These are phyloP conservation scores for Saksenaea vasiformis DNA, from an alignment of 371 early-diverging fungal species.

Conservation along the genomic window DNA sequence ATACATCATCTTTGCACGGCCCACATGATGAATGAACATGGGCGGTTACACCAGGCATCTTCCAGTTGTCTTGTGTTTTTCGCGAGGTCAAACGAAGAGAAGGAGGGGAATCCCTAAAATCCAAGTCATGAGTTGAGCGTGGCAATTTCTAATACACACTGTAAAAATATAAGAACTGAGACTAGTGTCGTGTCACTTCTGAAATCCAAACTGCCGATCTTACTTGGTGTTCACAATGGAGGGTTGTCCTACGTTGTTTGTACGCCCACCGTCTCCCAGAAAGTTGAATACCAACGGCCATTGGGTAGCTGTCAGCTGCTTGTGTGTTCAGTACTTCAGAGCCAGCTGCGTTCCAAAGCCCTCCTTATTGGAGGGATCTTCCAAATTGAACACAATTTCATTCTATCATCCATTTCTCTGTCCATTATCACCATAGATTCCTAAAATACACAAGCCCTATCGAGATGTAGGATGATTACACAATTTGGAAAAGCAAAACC, in stretches of 20 bases:
- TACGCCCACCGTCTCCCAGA: conserved; percentile 52
- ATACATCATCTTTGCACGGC: neutral
- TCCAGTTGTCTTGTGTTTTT: neutral
- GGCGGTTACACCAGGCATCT: neutral
- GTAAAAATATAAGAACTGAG: neutral
- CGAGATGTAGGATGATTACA: neutral
- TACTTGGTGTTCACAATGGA: conserved; percentile 56
- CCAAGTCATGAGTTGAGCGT: conserved; percentile 51
- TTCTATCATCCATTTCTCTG: conserved; percentile 59
- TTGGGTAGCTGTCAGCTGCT: conserved; percentile 36
- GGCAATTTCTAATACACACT: conserved; percentile 22
- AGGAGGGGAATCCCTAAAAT: neutral
- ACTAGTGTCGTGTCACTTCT: conserved; percentile 3
- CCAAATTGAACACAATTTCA: conserved; percentile 45
- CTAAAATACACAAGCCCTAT: conserved; percentile 68
- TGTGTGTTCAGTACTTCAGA: conserved; percentile 45
- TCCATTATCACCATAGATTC: conserved; percentile 60
- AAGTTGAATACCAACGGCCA: conserved; percentile 54
- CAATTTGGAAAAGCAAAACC: neutral
- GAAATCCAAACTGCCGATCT: conserved; percentile 6
- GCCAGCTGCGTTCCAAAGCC: conserved; percentile 43
- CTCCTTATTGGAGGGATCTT: conserved; percentile 22
- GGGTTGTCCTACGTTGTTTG: conserved; percentile 37
- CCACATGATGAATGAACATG: neutral
- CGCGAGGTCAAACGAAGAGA: neutral